Percentiles rank a stretch among this genome's conserved stretches.
These are phyloP conservation scores for Penicillium corylophilum DNA, from an alignment of 2,329 filamentous ascomycete genomes.

Conservation along the genomic window DNA sequence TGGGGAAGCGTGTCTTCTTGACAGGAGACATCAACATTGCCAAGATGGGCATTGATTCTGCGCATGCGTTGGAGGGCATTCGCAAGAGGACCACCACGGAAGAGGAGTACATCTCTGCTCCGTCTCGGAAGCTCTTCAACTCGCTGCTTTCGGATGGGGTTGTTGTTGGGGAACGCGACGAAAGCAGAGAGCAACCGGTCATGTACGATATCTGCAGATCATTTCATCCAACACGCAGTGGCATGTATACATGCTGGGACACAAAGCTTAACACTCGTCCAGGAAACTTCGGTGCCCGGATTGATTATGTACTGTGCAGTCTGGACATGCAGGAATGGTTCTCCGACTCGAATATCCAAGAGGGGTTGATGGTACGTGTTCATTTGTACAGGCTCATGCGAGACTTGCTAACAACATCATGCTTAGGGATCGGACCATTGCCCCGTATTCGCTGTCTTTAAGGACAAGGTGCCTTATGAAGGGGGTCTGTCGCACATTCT, in stretches of 20 bases:
- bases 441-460: conserved; percentile 77
- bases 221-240: conserved; percentile 74
- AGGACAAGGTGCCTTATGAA: conserved; percentile 58
- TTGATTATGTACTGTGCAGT: conserved; percentile 90
- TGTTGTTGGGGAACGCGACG: conserved; percentile 63
- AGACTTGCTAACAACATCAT: conserved; percentile 18
- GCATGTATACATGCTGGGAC: conserved; percentile 99
- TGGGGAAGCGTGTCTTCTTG: conserved; percentile 82
- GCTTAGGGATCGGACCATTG: conserved; percentile 85
- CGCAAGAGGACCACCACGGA: conserved; percentile 66
- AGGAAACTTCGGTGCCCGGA: conserved; percentile 86
- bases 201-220: conserved; percentile 81
- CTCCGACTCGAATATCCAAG: conserved; percentile 78
- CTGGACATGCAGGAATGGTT: conserved; percentile 79
- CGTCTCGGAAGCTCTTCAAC: conserved; percentile 77
- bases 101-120: conserved; percentile 70
- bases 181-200: conserved; percentile 67
- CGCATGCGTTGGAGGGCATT: conserved; percentile 69
- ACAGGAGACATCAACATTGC: conserved; percentile 87
- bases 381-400: not conserved
- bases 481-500: conserved; percentile 55
- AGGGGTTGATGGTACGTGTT: conserved; percentile 68
- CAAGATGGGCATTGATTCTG: conserved; percentile 69
- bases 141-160: conserved; percentile 75
- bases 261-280: conserved; percentile 93